A percentile compares a stretch with the other conserved stretches of the same genome.
Conservation (phyloP, 169 alveolate genomes). For the Hepatocystis sp. region DNA sequence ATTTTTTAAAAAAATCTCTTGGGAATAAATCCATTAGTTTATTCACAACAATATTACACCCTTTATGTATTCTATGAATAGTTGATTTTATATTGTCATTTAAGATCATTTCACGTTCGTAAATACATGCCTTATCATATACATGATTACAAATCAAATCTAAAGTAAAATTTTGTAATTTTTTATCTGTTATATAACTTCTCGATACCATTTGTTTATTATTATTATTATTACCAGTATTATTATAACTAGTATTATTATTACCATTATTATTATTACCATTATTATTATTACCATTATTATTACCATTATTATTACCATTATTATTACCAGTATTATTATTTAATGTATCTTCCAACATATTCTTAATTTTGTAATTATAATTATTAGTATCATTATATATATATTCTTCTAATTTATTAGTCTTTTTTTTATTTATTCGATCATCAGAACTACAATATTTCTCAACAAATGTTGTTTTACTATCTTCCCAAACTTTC, state of each 20-base stretch:
- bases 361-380: slow-evolving; percentile 2
- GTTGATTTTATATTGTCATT: slow-evolving; percentile 42
- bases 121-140: slow-evolving; percentile 58
- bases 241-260: too few species aligned
- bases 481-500: slow-evolving; percentile 39
- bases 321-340: slow-evolving; percentile 7
- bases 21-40: slow-evolving; percentile 67
- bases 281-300: background rate
- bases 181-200: slow-evolving; percentile 58
- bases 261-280: background rate
- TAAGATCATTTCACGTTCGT: slow-evolving; percentile 63
- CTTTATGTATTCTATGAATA: slow-evolving; percentile 38
- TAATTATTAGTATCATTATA: background rate
- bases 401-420: too few species aligned
- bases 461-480: slow-evolving; percentile 28
- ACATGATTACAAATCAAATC: slow-evolving; percentile 40
- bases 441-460: slow-evolving; percentile 6
- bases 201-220: background rate
- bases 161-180: slow-evolving; percentile 24
- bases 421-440: background rate
- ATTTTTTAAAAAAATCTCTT: slow-evolving; percentile 67
- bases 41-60: slow-evolving; percentile 25
- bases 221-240: slow-evolving; percentile 8
- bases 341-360: background rate
- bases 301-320: background rate